A percentile compares a stretch with the other conserved stretches of the same genome.
phyloP scores from a whole-genome alignment of 305 asterid species.

The Rubia occidens region DNA sequence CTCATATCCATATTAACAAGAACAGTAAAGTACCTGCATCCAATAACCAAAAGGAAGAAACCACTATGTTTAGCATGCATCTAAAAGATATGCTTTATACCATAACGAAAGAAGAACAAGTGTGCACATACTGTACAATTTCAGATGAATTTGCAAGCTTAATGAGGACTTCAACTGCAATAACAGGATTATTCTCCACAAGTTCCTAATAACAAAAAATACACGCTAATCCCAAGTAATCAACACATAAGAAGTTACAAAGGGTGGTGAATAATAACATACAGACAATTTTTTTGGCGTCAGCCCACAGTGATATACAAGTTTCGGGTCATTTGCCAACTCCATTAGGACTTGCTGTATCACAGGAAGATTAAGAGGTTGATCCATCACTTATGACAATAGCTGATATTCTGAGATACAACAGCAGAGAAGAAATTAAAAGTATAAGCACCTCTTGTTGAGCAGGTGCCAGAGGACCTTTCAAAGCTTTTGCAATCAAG shows the following conservation, averaged over 20 bases:
- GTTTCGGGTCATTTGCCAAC: slow-evolving; percentile 77
- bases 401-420: not conserved
- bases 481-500: slow-evolving; percentile 79
- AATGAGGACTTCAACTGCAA: slow-evolving; percentile 86
- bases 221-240: slow-evolving; percentile 19
- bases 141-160: slow-evolving; percentile 90
- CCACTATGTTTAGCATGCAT: not conserved
- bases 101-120: slow-evolving; percentile 4
- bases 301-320: slow-evolving; percentile 94
- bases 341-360: slow-evolving; percentile 72
- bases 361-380: slow-evolving; percentile 9
- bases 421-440: not conserved
- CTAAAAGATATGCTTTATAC: not conserved
- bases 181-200: slow-evolving; percentile 92
- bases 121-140: slow-evolving; percentile 66
- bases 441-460: slow-evolving; percentile 64
- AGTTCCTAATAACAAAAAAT: slow-evolving; percentile 50
- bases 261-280: slow-evolving; percentile 23
- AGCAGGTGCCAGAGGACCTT: slow-evolving; percentile 74
- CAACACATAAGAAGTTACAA: not conserved
- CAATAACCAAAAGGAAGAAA: slow-evolving; percentile 16
- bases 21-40: slow-evolving; percentile 75
- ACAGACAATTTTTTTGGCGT: slow-evolving; percentile 91
- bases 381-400: slow-evolving; percentile 7
- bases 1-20: slow-evolving; percentile 99